phyloP scores from a whole-genome alignment of 805 yeast species.

The Starmera dryadoides region DNA sequence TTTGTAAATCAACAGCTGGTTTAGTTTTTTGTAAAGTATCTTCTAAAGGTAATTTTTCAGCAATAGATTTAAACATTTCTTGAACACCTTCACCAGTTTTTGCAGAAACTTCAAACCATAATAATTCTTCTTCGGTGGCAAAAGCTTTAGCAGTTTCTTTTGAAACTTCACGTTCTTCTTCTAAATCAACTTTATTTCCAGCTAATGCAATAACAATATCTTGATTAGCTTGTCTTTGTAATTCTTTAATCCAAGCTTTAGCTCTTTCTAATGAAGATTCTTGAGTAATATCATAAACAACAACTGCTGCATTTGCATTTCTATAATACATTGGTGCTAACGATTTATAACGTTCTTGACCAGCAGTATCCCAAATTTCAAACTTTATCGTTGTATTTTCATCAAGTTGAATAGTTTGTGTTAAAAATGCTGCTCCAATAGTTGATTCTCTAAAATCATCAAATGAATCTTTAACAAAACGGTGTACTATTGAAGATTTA shows the following conservation, averaged over 20 bases:
- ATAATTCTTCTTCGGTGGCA: constrained; percentile 42
- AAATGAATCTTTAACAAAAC: constrained; percentile 69
- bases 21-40: constrained; percentile 15
- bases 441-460: constrained; percentile 72
- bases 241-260: constrained; percentile 70
- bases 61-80: constrained; percentile 41
- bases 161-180: constrained; percentile 36
- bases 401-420: constrained; percentile 55
- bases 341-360: constrained; percentile 73
- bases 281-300: constrained; percentile 71
- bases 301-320: constrained; percentile 73
- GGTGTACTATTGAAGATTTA: constrained; percentile 56
- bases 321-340: constrained; percentile 81
- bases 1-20: constrained; percentile 27
- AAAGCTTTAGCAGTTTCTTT: constrained; percentile 43
- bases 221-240: constrained; percentile 59
- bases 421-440: constrained; percentile 78
- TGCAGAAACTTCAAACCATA: constrained; percentile 52
- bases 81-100: constrained; percentile 46
- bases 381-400: constrained; percentile 52
- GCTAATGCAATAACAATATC: constrained; percentile 60
- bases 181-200: constrained; percentile 72
- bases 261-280: constrained; percentile 60
- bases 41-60: constrained; percentile 33
- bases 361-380: constrained; percentile 86